A percentile compares a stretch with the other conserved stretches of the same genome.
phyloP scores from a whole-genome alignment of 352 stramenopile genomes.

The Ochromonadaceae sp. region DNA sequence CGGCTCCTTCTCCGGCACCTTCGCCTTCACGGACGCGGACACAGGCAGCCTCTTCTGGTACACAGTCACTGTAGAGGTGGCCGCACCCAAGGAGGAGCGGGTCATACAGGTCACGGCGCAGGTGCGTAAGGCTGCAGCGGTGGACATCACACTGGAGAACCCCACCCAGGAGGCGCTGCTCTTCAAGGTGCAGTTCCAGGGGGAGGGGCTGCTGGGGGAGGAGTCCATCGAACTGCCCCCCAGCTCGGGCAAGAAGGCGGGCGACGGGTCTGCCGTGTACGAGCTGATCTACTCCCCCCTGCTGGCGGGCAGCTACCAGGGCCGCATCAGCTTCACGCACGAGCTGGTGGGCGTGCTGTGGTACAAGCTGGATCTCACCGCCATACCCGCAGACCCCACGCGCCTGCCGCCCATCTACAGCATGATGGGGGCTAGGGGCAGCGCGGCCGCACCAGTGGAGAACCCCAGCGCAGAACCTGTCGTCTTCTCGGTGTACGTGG shows the following conservation, averaged over 20 bases:
- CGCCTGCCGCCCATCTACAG: constrained; percentile 54
- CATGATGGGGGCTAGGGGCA: constrained; percentile 55
- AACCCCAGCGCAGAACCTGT: constrained; percentile 66
- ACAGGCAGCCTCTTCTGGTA: constrained; percentile 75
- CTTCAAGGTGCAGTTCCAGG: constrained; percentile 63
- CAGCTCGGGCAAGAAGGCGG: constrained; percentile 23
- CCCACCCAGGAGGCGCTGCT: constrained; percentile 55
- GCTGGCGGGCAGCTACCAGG: constrained; percentile 41
- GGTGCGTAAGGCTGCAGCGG: constrained; percentile 56
- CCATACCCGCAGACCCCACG: constrained; percentile 38
- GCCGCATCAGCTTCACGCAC: constrained; percentile 67
- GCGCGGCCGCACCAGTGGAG: constrained; percentile 55
- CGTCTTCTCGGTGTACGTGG: constrained; percentile 46
- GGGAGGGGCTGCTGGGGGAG: constrained; percentile 60
- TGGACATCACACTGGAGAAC: constrained; percentile 73
- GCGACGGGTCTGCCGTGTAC: constrained; percentile 56
- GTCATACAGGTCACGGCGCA: constrained; percentile 59
- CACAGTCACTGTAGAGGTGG: constrained; percentile 61
- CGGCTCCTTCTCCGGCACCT: constrained; percentile 69
- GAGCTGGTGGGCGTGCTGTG: constrained; percentile 77
- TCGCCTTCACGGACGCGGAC: constrained; percentile 67
- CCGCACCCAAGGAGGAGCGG: constrained; percentile 36
- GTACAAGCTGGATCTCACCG: constrained; percentile 63
- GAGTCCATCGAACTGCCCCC: constrained; percentile 45
- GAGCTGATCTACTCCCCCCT: constrained; percentile 76